Conservation (phyloP, 2,329 filamentous ascomycete genomes). For the Rugonectria rugulosa region DNA sequence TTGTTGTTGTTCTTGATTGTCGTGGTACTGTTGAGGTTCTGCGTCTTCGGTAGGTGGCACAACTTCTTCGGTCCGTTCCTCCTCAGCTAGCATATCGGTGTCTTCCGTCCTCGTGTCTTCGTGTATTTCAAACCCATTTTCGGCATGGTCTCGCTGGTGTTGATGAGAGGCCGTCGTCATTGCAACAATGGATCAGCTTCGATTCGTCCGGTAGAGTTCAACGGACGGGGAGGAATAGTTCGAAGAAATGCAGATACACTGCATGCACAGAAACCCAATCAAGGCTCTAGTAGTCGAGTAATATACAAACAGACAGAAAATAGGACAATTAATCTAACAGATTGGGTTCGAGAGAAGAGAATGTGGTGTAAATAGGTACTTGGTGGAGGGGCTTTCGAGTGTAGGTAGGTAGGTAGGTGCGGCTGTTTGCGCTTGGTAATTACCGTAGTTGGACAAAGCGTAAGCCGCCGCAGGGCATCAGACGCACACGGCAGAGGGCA, state of each 20-base stretch:
- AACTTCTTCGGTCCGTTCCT: constrained; percentile 41
- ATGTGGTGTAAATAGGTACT: background rate
- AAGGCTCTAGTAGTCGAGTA: no score
- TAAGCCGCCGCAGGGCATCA: constrained; percentile 33
- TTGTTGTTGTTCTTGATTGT: constrained; percentile 25
- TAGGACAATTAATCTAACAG: background rate
- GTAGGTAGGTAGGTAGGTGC: no score
- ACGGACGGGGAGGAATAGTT: no score
- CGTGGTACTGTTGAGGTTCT: constrained; percentile 37
- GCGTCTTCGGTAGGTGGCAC: constrained; percentile 32
- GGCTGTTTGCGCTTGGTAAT: constrained; percentile 10
- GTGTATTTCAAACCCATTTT: constrained; percentile 56
- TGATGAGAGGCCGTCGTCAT: constrained; percentile 35
- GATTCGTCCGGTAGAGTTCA: no score
- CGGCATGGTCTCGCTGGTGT: constrained; percentile 42
- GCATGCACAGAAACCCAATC: background rate
- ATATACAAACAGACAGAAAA: constrained; percentile 2
- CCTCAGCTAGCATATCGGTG: constrained; percentile 58
- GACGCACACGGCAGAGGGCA: constrained; percentile 9
- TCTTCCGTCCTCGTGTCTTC: constrained; percentile 60
- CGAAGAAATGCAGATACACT: background rate
- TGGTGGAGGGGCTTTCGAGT: constrained; percentile 36
- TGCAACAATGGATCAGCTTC: constrained; percentile 8
- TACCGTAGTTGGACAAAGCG: background rate
- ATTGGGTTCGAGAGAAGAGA: background rate